A percentile compares a stretch with the other conserved stretches of the same genome.
phyloP scores from a whole-genome alignment of 495 filamentous ascomycete species.

The Evernia prunastri region DNA sequence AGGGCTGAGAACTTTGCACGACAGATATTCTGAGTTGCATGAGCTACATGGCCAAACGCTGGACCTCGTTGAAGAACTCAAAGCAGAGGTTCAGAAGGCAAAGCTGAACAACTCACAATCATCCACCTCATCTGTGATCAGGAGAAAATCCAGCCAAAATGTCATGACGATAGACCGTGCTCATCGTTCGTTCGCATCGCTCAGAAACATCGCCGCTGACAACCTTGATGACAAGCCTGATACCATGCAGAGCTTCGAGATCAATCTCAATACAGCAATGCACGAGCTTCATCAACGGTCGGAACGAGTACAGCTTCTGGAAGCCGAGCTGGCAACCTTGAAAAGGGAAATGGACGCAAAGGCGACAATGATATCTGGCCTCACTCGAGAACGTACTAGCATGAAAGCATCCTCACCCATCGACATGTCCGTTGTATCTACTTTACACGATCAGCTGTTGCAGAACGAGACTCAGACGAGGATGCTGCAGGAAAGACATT shows the following conservation, averaged over 20 bases:
- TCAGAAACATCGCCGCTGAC: conserved; percentile 80
- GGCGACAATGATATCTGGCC: conserved; percentile 85
- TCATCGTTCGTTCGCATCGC: conserved; percentile 81
- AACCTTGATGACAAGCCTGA: conserved; percentile 78
- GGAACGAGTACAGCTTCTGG: conserved; percentile 81
- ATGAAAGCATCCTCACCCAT: conserved; percentile 76
- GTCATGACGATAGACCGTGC: conserved; percentile 84
- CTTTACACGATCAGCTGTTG: conserved; percentile 78
- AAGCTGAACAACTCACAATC: conserved; percentile 59
- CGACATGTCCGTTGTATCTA: conserved; percentile 86
- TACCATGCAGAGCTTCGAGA: conserved; percentile 83
- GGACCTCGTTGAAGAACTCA: conserved; percentile 80
- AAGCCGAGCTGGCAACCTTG: conserved; percentile 72
- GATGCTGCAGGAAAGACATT: conserved; percentile 64
- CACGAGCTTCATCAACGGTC: conserved; percentile 82
- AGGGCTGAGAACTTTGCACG: conserved; percentile 59
- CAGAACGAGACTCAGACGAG: conserved; percentile 77
- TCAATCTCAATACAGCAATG: conserved; percentile 86
- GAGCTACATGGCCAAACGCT: conserved; percentile 73
- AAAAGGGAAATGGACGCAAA: conserved; percentile 97
- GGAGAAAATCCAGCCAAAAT: conserved; percentile 90
- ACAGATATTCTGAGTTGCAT: conserved; percentile 76
- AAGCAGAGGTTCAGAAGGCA: conserved; percentile 72
- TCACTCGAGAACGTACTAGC: conserved; percentile 85
- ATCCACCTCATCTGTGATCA: conserved; percentile 68